A percentile compares a stretch with the other conserved stretches of the same genome.
phyloP scores from a whole-genome alignment of 1,139 yeast genomes.

The Dujonia santamariae region DNA sequence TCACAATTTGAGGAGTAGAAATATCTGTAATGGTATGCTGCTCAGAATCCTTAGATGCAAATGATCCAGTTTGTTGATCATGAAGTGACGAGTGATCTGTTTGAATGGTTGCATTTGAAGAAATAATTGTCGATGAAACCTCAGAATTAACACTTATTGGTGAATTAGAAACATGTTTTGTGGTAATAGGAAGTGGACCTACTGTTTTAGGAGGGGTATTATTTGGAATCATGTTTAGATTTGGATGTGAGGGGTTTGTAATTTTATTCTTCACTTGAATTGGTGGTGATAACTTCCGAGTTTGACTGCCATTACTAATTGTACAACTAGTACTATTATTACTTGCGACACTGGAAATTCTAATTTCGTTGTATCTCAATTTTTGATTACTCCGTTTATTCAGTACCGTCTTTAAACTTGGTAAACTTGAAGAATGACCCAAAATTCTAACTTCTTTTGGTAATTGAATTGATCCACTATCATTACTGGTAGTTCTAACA shows the following conservation, averaged over 20 bases:
- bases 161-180: slow-evolving; percentile 20
- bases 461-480: slow-evolving; percentile 4
- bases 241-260: neutral
- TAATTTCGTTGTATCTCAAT: slow-evolving; percentile 5
- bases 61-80: slow-evolving; percentile 4
- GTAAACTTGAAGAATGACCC: slow-evolving; percentile 43
- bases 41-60: slow-evolving; percentile 1
- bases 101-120: slow-evolving; percentile 28
- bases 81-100: slow-evolving; percentile 32
- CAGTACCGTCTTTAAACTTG: slow-evolving; percentile 27
- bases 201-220: slow-evolving; percentile 2
- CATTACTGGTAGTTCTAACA: slow-evolving; percentile 21
- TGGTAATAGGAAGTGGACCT: neutral
- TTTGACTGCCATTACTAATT: neutral
- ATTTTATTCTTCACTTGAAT: slow-evolving; percentile 1
- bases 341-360: slow-evolving; percentile 1
- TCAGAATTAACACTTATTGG: slow-evolving; percentile 29
- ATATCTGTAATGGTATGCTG: slow-evolving; percentile 4
- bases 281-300: slow-evolving; percentile 5
- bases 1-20: slow-evolving; percentile 23
- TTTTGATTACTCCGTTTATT: slow-evolving; percentile 8
- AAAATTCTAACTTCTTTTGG: slow-evolving; percentile 15
- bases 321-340: neutral
- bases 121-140: slow-evolving; percentile 26
- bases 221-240: neutral